These are phyloP conservation scores for Yamadazyma dushanensis DNA, from an alignment of 1,139 yeast genomes.

Conservation along the genomic window DNA sequence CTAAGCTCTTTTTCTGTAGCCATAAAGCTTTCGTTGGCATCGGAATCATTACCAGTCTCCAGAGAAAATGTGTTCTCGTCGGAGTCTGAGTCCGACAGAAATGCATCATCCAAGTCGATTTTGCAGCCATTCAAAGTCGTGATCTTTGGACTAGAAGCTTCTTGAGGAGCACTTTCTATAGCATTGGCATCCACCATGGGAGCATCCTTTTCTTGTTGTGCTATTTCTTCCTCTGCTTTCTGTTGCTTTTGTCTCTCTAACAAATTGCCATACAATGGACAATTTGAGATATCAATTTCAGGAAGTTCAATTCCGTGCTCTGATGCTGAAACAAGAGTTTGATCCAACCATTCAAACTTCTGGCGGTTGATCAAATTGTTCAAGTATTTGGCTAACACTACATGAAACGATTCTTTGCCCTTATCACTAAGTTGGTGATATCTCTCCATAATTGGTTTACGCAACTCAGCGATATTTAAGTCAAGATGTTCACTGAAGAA, in stretches of 20 bases:
- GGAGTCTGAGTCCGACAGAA: conserved; percentile 3
- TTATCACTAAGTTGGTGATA: conserved; percentile 16
- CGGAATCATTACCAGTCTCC: conserved; percentile 14
- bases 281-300: too few relatives aligned
- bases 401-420: conserved; percentile 18
- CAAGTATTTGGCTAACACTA: too few relatives aligned
- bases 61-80: conserved; percentile 13
- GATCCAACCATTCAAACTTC: not conserved
- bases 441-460: conserved; percentile 20
- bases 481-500: conserved; percentile 24
- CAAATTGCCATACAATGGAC: not conserved
- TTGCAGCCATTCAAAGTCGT: too few relatives aligned
- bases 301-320: not conserved
- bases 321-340: not conserved
- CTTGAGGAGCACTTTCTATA: too few relatives aligned
- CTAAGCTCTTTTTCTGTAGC: conserved; percentile 9
- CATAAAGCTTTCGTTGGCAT: conserved; percentile 11
- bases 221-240: not conserved
- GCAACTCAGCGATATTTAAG: conserved; percentile 23
- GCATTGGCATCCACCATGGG: too few relatives aligned
- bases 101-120: too few relatives aligned
- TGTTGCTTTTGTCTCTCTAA: not conserved
- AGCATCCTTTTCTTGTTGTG: too few relatives aligned
- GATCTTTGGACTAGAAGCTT: too few relatives aligned
- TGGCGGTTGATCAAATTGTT: conserved; percentile 7